Conservation (phyloP, 257 asterid species). For the Vinca minor region DNA sequence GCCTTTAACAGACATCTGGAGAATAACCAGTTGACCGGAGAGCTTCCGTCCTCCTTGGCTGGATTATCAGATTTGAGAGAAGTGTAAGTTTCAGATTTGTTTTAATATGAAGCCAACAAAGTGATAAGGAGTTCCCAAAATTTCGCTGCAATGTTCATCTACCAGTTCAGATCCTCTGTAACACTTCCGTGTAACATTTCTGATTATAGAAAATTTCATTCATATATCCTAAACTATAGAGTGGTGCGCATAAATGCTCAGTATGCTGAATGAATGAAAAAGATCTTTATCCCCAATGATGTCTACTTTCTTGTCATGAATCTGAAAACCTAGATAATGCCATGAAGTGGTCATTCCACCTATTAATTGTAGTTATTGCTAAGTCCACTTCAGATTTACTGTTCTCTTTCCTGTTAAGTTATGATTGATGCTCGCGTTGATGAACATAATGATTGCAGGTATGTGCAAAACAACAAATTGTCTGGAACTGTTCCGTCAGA, state of each 20-base stretch:
- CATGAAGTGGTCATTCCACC: background rate
- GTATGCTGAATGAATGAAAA: background rate
- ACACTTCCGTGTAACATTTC: too few species aligned
- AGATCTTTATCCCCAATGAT: background rate
- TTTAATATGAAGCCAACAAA: background rate
- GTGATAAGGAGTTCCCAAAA: background rate
- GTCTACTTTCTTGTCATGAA: background rate
- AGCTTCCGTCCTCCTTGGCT: conserved; percentile 63
- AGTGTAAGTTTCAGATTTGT: conserved; percentile 52
- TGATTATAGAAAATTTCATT: too few species aligned
- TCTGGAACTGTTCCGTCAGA: conserved; percentile 62
- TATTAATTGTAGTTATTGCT: background rate
- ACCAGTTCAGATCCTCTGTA: too few species aligned
- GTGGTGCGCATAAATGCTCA: too few species aligned
- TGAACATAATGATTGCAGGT: conserved; percentile 45
- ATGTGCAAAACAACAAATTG: conserved; percentile 69
- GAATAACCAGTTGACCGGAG: conserved; percentile 66
- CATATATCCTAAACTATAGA: too few species aligned
- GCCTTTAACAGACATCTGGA: conserved; percentile 68
- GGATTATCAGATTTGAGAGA: conserved; percentile 60
- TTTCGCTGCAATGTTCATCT: background rate
- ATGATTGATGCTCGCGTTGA: conserved; percentile 12
- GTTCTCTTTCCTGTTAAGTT: background rate
- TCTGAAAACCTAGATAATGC: background rate
- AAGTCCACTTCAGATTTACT: background rate